Percentiles rank a stretch among this genome's conserved stretches.
Evolutionary conservation across 768 basidiomycete genomes (phyloP).

Genomic region (Pisolithus albus): DNA sequence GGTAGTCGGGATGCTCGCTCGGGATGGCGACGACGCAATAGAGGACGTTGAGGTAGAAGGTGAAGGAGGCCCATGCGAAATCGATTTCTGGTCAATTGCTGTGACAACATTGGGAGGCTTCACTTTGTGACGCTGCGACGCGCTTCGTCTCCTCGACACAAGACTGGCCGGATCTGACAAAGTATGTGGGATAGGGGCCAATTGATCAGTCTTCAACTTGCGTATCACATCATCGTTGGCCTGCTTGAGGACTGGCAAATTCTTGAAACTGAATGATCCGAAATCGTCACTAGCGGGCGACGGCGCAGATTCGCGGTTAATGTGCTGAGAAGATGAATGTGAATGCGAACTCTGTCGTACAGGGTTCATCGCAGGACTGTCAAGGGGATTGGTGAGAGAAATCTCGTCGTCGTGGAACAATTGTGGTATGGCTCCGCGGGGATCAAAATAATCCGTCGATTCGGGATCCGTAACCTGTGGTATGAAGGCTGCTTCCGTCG

Average conservation of each 20-base stretch:
- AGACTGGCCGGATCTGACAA: constrained; percentile 54
- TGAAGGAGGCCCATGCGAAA: constrained; percentile 76
- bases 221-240: constrained; percentile 98
- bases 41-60: constrained; percentile 90
- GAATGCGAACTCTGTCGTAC: constrained; percentile 9
- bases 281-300: constrained; percentile 82
- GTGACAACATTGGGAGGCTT: constrained; percentile 77
- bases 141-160: constrained; percentile 66
- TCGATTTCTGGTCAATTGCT: constrained; percentile 52
- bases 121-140: constrained; percentile 69
- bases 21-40: constrained; percentile 82
- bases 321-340: constrained; percentile 23
- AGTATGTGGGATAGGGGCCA: constrained; percentile 69
- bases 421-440: constrained; percentile 86
- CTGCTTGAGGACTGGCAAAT: constrained; percentile 90
- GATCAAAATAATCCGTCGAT: constrained; percentile 99
- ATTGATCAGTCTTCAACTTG: constrained; percentile 88
- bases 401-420: constrained; percentile 88
- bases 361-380: constrained; percentile 33
- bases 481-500: constrained; percentile 88
- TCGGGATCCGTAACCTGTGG: constrained; percentile 94
- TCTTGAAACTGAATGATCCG: constrained; percentile 98
- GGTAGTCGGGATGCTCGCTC: constrained; percentile 64
- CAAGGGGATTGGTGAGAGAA: constrained; percentile 44
- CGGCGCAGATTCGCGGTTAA: constrained; percentile 32